Percentiles rank a stretch among this genome's conserved stretches.
Evolutionary conservation across 768 basidiomycete genomes (phyloP).

Genomic region (Tulasnella sp.): DNA sequence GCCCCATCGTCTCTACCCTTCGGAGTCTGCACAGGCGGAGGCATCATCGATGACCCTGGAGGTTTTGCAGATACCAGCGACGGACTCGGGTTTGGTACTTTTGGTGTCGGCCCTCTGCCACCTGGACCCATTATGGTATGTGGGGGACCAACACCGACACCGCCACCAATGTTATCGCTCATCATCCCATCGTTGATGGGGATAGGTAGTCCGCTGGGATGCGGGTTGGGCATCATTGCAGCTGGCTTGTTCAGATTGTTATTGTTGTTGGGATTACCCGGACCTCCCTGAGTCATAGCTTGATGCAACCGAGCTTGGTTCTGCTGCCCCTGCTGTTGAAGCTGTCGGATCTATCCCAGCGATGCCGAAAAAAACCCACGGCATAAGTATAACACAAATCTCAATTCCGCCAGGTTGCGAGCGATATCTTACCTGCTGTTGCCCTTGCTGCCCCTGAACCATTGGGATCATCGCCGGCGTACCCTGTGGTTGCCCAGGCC

Average conservation of each 20-base stretch:
- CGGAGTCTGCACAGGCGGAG: background rate
- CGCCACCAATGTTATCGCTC: background rate
- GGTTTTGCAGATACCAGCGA: conserved; percentile 7
- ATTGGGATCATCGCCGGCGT: conserved; percentile 6
- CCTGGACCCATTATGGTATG: background rate
- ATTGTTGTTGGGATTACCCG: no score
- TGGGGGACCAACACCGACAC: background rate
- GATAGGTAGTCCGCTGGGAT: conserved; percentile 1
- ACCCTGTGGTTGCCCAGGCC: background rate
- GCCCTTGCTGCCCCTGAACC: background rate
- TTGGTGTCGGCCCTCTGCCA: background rate
- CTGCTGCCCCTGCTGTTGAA: background rate
- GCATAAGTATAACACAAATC: no score
- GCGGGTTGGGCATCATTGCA: conserved; percentile 1
- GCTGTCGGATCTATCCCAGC: conserved; percentile 2
- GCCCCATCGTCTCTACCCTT: background rate
- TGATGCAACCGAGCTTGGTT: no score
- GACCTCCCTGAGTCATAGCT: no score
- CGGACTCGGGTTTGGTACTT: conserved; percentile 7
- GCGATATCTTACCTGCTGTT: background rate
- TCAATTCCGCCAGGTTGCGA: no score
- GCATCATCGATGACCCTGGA: conserved; percentile 2
- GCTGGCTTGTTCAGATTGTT: background rate
- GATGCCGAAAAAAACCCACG: background rate
- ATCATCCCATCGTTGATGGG: background rate